Base-by-base conservation (phyloP, 2,329 filamentous ascomycete species). In the Byssoonygena ceratinophila region DNA sequence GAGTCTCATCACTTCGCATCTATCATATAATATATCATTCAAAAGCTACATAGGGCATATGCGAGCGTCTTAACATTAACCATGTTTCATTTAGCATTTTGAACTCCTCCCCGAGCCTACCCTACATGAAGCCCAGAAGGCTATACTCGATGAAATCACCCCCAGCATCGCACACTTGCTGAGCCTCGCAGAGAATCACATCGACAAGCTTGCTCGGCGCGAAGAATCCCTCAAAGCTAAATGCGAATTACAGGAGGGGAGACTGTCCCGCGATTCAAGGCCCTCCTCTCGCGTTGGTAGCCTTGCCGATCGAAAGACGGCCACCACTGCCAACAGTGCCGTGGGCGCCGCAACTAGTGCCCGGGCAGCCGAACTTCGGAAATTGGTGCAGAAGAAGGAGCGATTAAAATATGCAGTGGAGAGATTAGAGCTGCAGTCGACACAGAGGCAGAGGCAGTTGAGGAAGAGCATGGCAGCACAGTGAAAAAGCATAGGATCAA, bases 51-150 rank as follows among this genome's bases (percentile, higher is more conserved):
- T 34, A 7, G 14, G 4, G 3, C 14, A 34, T 34, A 12, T n/a
- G 31, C 31, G 8, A 29, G 5, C 4, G 27, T 4, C 27, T 46
- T 48, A 46, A 46, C 25, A 18, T 27, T 37, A n/a, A 23, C 4
- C 8, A 6, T 34, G 3, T 18, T 37, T 9, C 39, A 25, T 43
- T 52, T 61, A 94, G 84, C 90, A 95, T 72, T 96, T 94, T 70
- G 90, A 96, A 68, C 82, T 95, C 39, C 86, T 95, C 60, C 87
- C 89, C 14, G 87, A 94, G 66, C 81, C 85, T 11, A 86, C 86
- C 48, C 80, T 96, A 41, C 82, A 83, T 56, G 79, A 84, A 57
- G 90, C 90, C 29, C 90, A 96, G 69, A 77, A 86, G 59, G 83
- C 87, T 3, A 80, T 96, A 16, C 84, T 89, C 61, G 85, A 87